Base-by-base conservation (phyloP, 1,284 basidiomycete species). In the Pisolithus thermaeus region DNA sequence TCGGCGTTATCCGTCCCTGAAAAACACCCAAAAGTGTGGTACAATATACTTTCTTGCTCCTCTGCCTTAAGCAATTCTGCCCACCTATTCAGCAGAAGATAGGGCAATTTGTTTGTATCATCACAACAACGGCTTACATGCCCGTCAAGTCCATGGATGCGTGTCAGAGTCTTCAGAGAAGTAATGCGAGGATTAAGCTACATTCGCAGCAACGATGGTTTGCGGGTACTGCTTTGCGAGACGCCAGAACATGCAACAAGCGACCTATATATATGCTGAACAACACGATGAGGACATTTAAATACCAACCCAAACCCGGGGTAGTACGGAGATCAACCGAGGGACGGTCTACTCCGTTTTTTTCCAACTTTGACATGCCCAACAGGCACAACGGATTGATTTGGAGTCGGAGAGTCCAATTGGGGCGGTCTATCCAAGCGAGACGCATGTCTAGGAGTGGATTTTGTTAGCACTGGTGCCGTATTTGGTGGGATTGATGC, bases 31-130 rank as follows among this genome's bases (percentile, higher is more conserved):
- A 58, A 61, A 25, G 76, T 55, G 59, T 76, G 47, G 56, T 76
- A 23, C 59, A 60, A n/a, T 73, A 73, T 5, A 74, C 66, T n/a
- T 67, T 69, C 3, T 56, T 76, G 12, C 65, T 76, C 43, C 65
- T 75, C 44, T 61, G 60, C 41, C 60, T 75, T 61, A 74, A 69
- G 58, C 58, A 27, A 73, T 56, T 67, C 71, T 50, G 59, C 59
- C 54, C 45, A 50, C 44, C 58, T 37, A 48, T 38, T 36, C n/a
- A 16, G 41, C 48, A 52, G 50, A 44, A 51, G 32, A 35, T 35
- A 35, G 32, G 32, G 32, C 12, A 12, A 14, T 16, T 27, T 44
- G 23, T 16, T 50, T 32, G 22, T 27, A 27, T 37, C 12, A 35
- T n/a, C 12, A 49, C 18, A 51, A 59, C 47, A 30, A 59, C 57